phyloP scores from a whole-genome alignment of 2,329 filamentous ascomycete genomes.

The Pseudocercospora ulei region DNA sequence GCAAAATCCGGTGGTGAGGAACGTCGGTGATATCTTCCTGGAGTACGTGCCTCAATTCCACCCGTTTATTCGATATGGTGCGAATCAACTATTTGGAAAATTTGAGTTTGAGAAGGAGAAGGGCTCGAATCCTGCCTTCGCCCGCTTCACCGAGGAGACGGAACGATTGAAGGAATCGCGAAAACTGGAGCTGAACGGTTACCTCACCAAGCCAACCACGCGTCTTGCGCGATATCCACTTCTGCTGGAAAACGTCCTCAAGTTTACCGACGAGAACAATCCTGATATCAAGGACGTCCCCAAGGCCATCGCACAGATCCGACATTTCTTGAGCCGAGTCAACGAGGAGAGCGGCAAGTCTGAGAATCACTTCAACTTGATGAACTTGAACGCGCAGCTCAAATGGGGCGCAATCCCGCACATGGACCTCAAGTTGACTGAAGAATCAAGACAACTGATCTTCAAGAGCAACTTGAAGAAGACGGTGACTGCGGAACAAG shows the following conservation, averaged over 20 bases:
- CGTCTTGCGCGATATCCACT: conserved; percentile 88
- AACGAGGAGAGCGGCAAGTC: conserved; percentile 94
- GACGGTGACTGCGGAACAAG: conserved; percentile 65
- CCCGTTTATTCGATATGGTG: conserved; percentile 92
- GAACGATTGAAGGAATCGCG: conserved; percentile 92
- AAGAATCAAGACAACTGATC: conserved; percentile 83
- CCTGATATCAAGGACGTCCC: conserved; percentile 88
- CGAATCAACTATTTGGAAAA: conserved; percentile 91
- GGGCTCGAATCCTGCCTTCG: conserved; percentile 70
- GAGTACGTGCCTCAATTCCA: conserved; percentile 87
- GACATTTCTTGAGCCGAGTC: conserved; percentile 75
- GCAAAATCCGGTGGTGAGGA: conserved; percentile 76
- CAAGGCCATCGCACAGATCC: conserved; percentile 75
- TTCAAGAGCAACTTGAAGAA: conserved; percentile 95
- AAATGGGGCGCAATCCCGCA: conserved; percentile 83
- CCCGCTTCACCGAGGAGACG: conserved; percentile 90
- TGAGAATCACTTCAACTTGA: conserved; percentile 93
- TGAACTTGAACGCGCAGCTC: conserved; percentile 81
- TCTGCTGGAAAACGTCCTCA: conserved; percentile 79
- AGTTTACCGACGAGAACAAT: conserved; percentile 80
- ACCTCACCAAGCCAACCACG: conserved; percentile 94
- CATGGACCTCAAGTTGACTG: conserved; percentile 87
- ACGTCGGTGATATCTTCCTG: conserved; percentile 87
- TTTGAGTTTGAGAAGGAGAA: conserved; percentile 98
- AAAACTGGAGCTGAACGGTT: conserved; percentile 93